Evolutionary conservation across 345 rosid genomes (phyloP), one percentile per base, ranked within the genome.

Genomic region (Citropsis articulata): DNA sequence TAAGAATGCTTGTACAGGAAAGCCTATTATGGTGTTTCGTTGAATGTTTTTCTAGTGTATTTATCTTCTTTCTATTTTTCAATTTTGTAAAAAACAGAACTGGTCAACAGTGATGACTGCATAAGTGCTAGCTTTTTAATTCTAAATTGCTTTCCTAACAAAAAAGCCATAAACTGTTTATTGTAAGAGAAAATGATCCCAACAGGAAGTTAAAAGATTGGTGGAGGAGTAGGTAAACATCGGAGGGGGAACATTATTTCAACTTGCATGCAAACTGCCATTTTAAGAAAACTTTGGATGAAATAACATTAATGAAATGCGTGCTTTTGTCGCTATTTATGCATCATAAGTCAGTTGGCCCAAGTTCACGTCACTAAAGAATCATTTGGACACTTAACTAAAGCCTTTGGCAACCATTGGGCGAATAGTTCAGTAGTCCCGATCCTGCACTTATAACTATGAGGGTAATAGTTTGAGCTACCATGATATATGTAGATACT

Each of bases 341-440:
- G 24, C 9, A 2, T 9, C 10, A 72, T 9, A 22, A 19, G 59
- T 28, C 40, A 9, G 55, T 5, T 60, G 63, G 45, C n/a, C 25
- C 3, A 74, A 74, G 68, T 40, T 61, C 40, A 42, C 77, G 62
- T 40, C 59, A 56, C 16, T 0, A 13, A 9, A 27, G 69, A 75
- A 75, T 75, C 69, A 19, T 63, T 75, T 18, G 69, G 69, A 75
- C 60, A 74, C 77, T 12, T 6, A 16, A 73, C 4, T 18, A 1
- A 18, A 53, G 22, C 22, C 61, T 45, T 50, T 70, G 36, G 33
- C 36, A n/a, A n/a, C n/a, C n/a, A n/a, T n/a, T n/a, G n/a, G n/a
- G n/a, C n/a, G n/a, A n/a, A n/a, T n/a, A n/a, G n/a, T n/a, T n/a
- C n/a, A n/a, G n/a, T n/a, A n/a, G n/a, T n/a, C n/a, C n/a, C n/a